Evolutionary conservation across 2,329 filamentous ascomycete species (phyloP), one percentile per base, ranked within the genome.

Genomic region (Pestalotiopsis fici): DNA sequence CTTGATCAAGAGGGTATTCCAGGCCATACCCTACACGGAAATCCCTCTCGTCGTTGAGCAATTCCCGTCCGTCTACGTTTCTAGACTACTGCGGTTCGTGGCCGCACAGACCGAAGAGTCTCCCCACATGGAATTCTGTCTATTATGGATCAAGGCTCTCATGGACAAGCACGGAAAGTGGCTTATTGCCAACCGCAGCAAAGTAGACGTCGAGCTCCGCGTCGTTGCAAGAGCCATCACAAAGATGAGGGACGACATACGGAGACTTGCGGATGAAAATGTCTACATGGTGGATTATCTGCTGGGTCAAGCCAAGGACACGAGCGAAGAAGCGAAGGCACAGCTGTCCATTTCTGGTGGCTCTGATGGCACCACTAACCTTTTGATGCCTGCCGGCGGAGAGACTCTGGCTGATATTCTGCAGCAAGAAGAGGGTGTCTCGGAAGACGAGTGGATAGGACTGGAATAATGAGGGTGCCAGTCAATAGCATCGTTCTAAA

Each of bases 71-170:
- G 92, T 98, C 31, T 99, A 99, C 78, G 90, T 99, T 5, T 89
- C 92, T 31, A 89, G 93, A 3, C 83, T 98, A 13, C 85, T 99
- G 62, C 91, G 94, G 59, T 97, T 97, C 71, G 92, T 98, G 6
- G 94, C 94, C 2, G 87, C 91, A 11, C 93, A 97, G 75, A 93
- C 93, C 1, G 95, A 98, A 74, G 90, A 95, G 76, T 95, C 92
- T 2, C 95, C 95, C 1, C 95, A 98, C 83, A 87, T 99, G 4
- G 96, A 99, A 81, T 97, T 98, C 80, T 97, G 96, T 74, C 83
- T 99, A 57, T 83, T 95, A 9, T 99, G 96, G 96, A 92, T 98
- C 75, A 93, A 96, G 78, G 90, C 93, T 1, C 81, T 92, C 39
- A 84, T 98, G 67, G 91, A 92, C 74, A 90, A 90, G 73, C 95